phyloP scores from a whole-genome alignment of 352 stramenopile species.

The Phytopythium aichiense region DNA sequence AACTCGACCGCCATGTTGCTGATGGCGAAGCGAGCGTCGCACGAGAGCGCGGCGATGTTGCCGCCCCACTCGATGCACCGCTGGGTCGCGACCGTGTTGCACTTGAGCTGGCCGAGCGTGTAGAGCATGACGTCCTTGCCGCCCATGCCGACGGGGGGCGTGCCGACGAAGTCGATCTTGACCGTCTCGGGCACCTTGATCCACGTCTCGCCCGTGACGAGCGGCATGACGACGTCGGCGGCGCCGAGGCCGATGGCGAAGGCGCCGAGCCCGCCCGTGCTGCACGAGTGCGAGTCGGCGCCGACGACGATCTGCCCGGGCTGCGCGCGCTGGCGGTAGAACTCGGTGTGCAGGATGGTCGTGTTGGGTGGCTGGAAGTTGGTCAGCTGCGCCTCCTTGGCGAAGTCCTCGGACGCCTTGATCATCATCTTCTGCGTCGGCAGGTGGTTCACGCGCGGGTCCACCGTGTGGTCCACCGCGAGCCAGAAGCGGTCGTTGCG shows the following conservation, averaged over 20 bases:
- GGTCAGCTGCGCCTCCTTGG: conserved; percentile 68
- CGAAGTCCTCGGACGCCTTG: conserved; percentile 79
- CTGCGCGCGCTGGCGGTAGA: conserved; percentile 81
- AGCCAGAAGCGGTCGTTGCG: conserved; percentile 87
- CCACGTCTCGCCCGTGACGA: conserved; percentile 85
- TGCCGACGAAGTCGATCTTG: conserved; percentile 76
- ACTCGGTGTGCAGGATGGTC: conserved; percentile 86
- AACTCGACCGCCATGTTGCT: conserved; percentile 87
- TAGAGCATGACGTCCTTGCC: conserved; percentile 88
- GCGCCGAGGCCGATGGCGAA: conserved; percentile 78
- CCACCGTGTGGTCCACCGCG: conserved; percentile 80
- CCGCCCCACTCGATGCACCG: conserved; percentile 78
- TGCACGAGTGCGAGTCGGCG: conserved; percentile 79
- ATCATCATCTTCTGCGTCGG: conserved; percentile 87
- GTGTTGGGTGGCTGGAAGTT: conserved; percentile 86
- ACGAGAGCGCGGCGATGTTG: conserved; percentile 74
- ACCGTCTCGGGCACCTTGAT: conserved; percentile 87
- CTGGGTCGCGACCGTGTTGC: conserved; percentile 79
- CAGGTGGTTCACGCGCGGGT: conserved; percentile 80
- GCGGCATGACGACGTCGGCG: conserved; percentile 79
- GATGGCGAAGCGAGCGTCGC: conserved; percentile 81
- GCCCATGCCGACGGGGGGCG: conserved; percentile 63
- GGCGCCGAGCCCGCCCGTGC: conserved; percentile 65
- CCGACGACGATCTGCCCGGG: conserved; percentile 82
- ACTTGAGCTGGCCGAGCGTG: conserved; percentile 81